Base-by-base conservation (phyloP, 2,329 filamentous ascomycete species). In the Cladosporium phlei region DNA sequence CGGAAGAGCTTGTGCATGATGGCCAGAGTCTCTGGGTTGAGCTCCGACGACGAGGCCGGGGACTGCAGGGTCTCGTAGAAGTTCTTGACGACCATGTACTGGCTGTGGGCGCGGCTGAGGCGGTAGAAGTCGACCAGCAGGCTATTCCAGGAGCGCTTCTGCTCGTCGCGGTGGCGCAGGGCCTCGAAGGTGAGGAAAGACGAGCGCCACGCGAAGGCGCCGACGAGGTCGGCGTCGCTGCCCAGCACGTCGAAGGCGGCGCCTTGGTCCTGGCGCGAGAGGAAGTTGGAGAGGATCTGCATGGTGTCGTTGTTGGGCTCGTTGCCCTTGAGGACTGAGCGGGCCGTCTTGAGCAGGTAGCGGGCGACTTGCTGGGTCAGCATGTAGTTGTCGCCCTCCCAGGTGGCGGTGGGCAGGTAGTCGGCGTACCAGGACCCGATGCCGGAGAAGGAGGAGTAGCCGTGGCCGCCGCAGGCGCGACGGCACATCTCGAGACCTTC, bases 311-410 rank as follows among this genome's bases (percentile, higher is more conserved):
- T 86, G 54, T 74, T 73, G 35, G 82, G 69, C 48, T 78, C 73
- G 51, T 82, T 78, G 53, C 79, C 80, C 11, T 76, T 71, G n/a
- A 87, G 68, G 0, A 88, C 85, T 1, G 78, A 75, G 32, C 85
- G 81, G 0, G 84, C 85, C 3, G 84, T 80, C 74, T 88, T 89
- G 54, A 89, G 76, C 35, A 89, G 77, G 59, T 88, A 88, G 48
- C 84, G 78, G 2, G 83, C 82, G 2, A 88, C 85, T 68, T 89
- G 85, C 65, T 89, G 85, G 8, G 83, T 86, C 49, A 89, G 72
- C 85, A 89, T 88, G 70, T 86, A 88, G 71, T 87, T 88, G 69
- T 88, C 85, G 34, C 85, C 85, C 63, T 88, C 85, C 81, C 82
- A 86, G 8, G 83, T 86, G 3, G 73, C 69, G 0, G 78, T 85